Conservation (phyloP, 345 rosid species). For the Psidium guajava region DNA sequence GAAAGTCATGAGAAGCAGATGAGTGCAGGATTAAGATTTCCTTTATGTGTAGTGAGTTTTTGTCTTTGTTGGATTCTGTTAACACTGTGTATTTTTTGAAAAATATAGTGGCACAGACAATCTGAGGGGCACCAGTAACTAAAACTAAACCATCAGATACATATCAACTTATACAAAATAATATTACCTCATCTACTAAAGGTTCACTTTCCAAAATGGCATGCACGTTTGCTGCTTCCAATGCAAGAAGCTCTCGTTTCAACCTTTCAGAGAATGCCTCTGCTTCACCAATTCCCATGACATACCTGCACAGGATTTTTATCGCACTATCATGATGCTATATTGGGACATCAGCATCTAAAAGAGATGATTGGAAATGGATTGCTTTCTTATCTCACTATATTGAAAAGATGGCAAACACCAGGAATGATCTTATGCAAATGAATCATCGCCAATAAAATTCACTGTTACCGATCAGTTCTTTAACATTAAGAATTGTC, state of each 20-base stretch:
- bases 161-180: not conserved
- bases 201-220: slow-evolving; percentile 98
- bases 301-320: slow-evolving; percentile 49
- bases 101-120: not conserved
- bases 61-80: not conserved
- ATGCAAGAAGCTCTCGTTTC: slow-evolving; percentile 93
- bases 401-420: not conserved
- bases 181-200: slow-evolving; percentile 69
- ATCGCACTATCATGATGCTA: not conserved
- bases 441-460: not conserved
- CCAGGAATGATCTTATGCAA: not conserved
- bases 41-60: not conserved
- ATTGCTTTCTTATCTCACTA: not conserved
- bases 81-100: not conserved
- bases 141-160: not conserved
- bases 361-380: not conserved
- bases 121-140: not conserved
- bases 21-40: not conserved
- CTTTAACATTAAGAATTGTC: not conserved
- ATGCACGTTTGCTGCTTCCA: slow-evolving; percentile 99
- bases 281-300: slow-evolving; percentile 97
- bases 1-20: not conserved
- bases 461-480: not conserved
- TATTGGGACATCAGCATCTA: not conserved
- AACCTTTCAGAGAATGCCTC: slow-evolving; percentile 98